These are phyloP conservation scores for Plenodomus lindquistii DNA, from an alignment of 2,329 filamentous ascomycete species.

Conservation along the genomic window DNA sequence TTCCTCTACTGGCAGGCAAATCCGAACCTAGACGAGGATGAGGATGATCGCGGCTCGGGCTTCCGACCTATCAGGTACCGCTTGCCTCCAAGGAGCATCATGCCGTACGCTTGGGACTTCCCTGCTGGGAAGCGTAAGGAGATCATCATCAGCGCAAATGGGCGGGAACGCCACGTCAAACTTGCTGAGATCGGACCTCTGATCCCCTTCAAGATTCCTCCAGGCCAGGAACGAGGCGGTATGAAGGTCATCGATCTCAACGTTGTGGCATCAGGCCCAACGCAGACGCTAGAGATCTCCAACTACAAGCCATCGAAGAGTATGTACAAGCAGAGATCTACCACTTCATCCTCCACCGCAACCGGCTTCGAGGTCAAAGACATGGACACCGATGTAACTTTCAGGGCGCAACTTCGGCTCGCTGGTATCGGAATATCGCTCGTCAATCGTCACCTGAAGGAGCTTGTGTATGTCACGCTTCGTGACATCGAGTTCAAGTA, in stretches of 20 bases:
- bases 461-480: slow-evolving; percentile 91
- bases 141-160: slow-evolving; percentile 77
- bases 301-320: slow-evolving; percentile 94
- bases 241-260: slow-evolving; percentile 96
- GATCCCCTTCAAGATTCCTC: slow-evolving; percentile 86
- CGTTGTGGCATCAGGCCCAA: slow-evolving; percentile 92
- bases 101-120: slow-evolving; percentile 99
- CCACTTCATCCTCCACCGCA: slow-evolving; percentile 61
- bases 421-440: slow-evolving; percentile 91
- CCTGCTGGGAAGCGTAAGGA: slow-evolving; percentile 97
- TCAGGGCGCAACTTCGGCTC: slow-evolving; percentile 85
- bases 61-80: slow-evolving; percentile 94
- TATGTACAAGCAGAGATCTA: slow-evolving; percentile 74
- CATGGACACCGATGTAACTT: slow-evolving; percentile 82
- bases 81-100: slow-evolving; percentile 90
- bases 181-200: slow-evolving; percentile 95
- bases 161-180: slow-evolving; percentile 87
- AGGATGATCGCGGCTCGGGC: slow-evolving; percentile 76
- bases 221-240: slow-evolving; percentile 62
- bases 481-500: slow-evolving; percentile 89
- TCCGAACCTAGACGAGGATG: slow-evolving; percentile 90
- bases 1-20: slow-evolving; percentile 97
- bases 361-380: slow-evolving; percentile 93
- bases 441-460: slow-evolving; percentile 88
- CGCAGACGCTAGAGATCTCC: slow-evolving; percentile 89